Evolutionary conservation across 768 basidiomycete genomes (phyloP).

Genomic region (Mrakia hoshinonis): DNA sequence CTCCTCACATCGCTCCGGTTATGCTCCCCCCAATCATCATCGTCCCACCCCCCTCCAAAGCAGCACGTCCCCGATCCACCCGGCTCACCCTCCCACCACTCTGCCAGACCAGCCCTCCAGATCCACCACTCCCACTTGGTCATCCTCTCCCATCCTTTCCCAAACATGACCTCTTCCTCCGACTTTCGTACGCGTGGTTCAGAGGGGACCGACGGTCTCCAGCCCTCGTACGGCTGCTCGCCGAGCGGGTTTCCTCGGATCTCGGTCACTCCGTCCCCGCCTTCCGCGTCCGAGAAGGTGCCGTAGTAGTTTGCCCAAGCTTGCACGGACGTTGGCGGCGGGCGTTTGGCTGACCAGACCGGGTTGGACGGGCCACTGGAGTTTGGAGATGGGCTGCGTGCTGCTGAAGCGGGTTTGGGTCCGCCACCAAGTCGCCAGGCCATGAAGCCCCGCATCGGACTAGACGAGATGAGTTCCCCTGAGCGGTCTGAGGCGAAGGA

Average conservation of each 20-base stretch:
- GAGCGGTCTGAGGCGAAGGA: constrained; percentile 9
- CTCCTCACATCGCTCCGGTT: background rate
- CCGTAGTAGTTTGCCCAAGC: constrained; percentile 10
- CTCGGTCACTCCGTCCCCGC: background rate
- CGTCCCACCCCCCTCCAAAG: constrained; percentile 4
- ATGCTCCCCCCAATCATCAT: constrained; percentile 15
- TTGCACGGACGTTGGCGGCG: background rate
- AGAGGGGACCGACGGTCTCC: background rate
- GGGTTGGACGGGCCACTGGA: background rate
- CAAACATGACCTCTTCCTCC: constrained; percentile 4
- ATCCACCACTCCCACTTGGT: background rate
- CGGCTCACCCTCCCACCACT: background rate
- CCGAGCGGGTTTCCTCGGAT: background rate
- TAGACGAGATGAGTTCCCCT: constrained; percentile 3
- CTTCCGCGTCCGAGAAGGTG: background rate
- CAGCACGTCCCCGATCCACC: background rate
- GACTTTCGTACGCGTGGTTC: background rate
- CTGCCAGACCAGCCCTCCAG: background rate
- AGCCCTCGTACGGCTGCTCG: background rate
- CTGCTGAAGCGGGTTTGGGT: background rate
- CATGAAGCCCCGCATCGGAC: constrained; percentile 1
- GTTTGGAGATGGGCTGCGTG: background rate
- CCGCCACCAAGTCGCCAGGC: constrained; percentile 13
- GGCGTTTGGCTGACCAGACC: background rate
- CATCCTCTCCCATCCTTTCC: background rate